These are phyloP conservation scores for Scedosporium apiospermum DNA, from an alignment of 2,329 filamentous ascomycete genomes.

Conservation along the genomic window DNA sequence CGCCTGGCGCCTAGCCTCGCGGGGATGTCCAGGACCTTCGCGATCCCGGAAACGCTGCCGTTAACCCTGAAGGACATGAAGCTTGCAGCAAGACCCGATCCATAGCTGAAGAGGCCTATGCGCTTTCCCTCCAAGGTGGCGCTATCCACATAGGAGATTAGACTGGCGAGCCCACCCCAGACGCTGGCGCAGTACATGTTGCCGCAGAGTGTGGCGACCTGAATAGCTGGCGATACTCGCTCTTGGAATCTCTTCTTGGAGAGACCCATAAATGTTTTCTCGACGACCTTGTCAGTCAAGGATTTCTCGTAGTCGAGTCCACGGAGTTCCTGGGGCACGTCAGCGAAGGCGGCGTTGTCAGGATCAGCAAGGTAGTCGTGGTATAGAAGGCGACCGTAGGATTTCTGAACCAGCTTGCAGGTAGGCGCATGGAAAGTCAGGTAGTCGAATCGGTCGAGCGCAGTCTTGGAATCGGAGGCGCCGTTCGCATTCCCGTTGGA, in stretches of 20 bases:
- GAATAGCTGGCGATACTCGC: slow-evolving; percentile 62
- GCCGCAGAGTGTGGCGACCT: slow-evolving; percentile 68
- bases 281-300: slow-evolving; percentile 68
- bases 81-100: slow-evolving; percentile 62
- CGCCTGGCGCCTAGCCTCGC: slow-evolving; percentile 57
- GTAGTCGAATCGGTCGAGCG: slow-evolving; percentile 75
- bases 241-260: slow-evolving; percentile 79
- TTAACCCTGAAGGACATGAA: slow-evolving; percentile 66
- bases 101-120: slow-evolving; percentile 70
- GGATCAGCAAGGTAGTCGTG: slow-evolving; percentile 73
- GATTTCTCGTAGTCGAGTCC: slow-evolving; percentile 74
- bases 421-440: slow-evolving; percentile 75
- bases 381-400: slow-evolving; percentile 74
- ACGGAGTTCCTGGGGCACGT: slow-evolving; percentile 66
- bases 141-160: slow-evolving; percentile 56
- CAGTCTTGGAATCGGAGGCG: slow-evolving; percentile 40
- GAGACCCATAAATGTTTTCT: slow-evolving; percentile 79
- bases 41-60: slow-evolving; percentile 59
- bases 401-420: slow-evolving; percentile 82
- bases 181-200: slow-evolving; percentile 64
- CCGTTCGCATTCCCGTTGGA: slow-evolving; percentile 24
- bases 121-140: slow-evolving; percentile 61
- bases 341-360: slow-evolving; percentile 56
- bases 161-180: slow-evolving; percentile 64
- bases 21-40: slow-evolving; percentile 60